These are phyloP conservation scores for Capsella rubella DNA, from an alignment of 441 rosid species.

Conservation along the genomic window DNA sequence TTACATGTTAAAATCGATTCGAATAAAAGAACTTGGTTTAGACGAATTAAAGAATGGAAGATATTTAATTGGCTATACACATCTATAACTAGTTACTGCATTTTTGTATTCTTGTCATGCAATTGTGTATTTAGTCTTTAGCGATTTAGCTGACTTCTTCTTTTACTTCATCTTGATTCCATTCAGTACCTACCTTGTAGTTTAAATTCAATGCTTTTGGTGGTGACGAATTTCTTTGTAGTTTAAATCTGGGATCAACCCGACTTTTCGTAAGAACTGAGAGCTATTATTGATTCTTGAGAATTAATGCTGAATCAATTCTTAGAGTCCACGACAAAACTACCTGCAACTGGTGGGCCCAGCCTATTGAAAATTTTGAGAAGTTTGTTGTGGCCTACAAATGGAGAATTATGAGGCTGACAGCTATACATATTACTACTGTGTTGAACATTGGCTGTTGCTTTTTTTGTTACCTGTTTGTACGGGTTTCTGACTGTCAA, in stretches of 20 bases:
- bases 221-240: slow-evolving; percentile 12
- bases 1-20: neutral
- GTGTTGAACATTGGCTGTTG: slow-evolving; percentile 25
- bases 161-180: slow-evolving; percentile 10
- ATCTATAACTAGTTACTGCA: slow-evolving; percentile 10
- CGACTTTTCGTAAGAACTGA: slow-evolving; percentile 24
- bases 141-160: neutral
- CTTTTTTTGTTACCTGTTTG: slow-evolving; percentile 27
- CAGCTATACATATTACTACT: slow-evolving; percentile 39
- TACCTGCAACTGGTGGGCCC: slow-evolving; percentile 46
- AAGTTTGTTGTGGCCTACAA: slow-evolving; percentile 39
- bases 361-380: slow-evolving; percentile 20
- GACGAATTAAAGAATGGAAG: slow-evolving; percentile 4
- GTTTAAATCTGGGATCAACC: slow-evolving; percentile 16
- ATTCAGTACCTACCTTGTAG: neutral
- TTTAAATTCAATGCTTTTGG: slow-evolving; percentile 1
- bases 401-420: slow-evolving; percentile 34
- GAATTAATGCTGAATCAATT: slow-evolving; percentile 31
- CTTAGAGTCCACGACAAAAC: slow-evolving; percentile 43
- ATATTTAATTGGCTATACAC: slow-evolving; percentile 3
- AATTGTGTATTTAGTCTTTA: neutral
- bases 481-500: slow-evolving; percentile 28
- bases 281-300: slow-evolving; percentile 35
- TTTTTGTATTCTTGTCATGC: slow-evolving; percentile 9
- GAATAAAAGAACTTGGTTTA: neutral